Base-by-base conservation (phyloP, 2,329 filamentous ascomycete species). In the Ciborinia camelliae region DNA sequence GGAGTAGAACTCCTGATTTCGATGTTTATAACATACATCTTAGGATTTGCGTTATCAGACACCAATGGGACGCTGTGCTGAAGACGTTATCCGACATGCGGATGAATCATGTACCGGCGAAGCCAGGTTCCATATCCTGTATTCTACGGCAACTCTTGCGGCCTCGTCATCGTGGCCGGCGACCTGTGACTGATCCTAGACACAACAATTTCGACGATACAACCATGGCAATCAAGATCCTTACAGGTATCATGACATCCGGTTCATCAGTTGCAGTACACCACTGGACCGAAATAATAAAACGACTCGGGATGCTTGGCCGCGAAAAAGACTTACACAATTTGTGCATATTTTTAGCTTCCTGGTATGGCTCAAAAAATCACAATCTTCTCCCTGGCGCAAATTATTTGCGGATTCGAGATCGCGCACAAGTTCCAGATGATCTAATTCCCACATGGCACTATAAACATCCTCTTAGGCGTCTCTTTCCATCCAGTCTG, bases 231-330 rank as follows among this genome's bases (percentile, higher is more conserved):
- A 84, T 70, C 75, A 83, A 54, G 76, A 73, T 83, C 26, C 76
- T 82, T 39, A 78, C 82, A 63, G 75, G 76, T 54, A 76, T 83
- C 50, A 77, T 84, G 59, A 75, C 79, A 66, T 76, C 74, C 47
- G 80, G 79, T 23, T 75, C 75, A 63, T 68, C 75, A 63, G 76
- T 84, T 30, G 76, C 76, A 28, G 75, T 78, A 3, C 74, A 68
- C 32, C 71, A 77, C 20, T 90, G 86, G 87, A 74, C 76, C 54
- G 85, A 88, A 71, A 77, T 87, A 12, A 71, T 89, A 50, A 83
- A 83, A 53, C 81, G 86, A 35, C 80, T 84, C 53, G 87, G 86
- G 4, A 87, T 86, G 82, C 73, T 77, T 10, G 77, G 81, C 9
- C 77, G 80, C 20, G 80, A 85, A 71, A 71, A 79, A 18, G 81